Conservation (phyloP, 306 rosid genomes). For the Abrus precatorius region DNA sequence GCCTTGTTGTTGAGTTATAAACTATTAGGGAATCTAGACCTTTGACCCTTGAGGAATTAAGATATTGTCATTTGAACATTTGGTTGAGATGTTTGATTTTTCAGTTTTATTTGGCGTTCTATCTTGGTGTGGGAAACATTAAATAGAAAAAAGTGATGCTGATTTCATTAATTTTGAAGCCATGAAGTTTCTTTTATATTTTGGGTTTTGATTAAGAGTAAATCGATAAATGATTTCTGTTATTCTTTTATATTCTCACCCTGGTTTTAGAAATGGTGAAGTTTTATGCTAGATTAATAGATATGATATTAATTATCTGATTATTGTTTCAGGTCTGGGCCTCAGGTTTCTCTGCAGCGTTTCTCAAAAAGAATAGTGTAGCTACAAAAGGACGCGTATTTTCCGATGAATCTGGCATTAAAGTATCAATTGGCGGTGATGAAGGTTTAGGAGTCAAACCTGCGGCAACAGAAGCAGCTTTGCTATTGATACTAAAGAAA, state of each 20-base stretch:
- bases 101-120: neutral
- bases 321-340: conserved; percentile 86
- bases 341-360: conserved; percentile 98
- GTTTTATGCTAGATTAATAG: conserved; percentile 24
- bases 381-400: conserved; percentile 73
- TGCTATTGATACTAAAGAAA: conserved; percentile 75
- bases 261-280: conserved; percentile 8
- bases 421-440: conserved; percentile 54
- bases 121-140: conserved; percentile 4
- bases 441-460: conserved; percentile 68
- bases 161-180: conserved; percentile 25
- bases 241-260: conserved; percentile 4
- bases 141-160: neutral
- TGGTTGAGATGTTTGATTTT: conserved; percentile 10
- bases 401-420: conserved; percentile 56
- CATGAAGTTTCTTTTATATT: conserved; percentile 18
- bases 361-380: conserved; percentile 85
- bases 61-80: conserved; percentile 30
- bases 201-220: conserved; percentile 12
- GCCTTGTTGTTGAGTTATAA: conserved; percentile 26
- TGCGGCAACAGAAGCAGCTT: conserved; percentile 81
- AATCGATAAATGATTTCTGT: conserved; percentile 22
- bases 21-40: conserved; percentile 4
- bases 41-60: conserved; percentile 4
- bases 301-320: conserved; percentile 25